phyloP scores from a whole-genome alignment of 441 rosid genomes.

The Pelargonium cotyledonis region DNA sequence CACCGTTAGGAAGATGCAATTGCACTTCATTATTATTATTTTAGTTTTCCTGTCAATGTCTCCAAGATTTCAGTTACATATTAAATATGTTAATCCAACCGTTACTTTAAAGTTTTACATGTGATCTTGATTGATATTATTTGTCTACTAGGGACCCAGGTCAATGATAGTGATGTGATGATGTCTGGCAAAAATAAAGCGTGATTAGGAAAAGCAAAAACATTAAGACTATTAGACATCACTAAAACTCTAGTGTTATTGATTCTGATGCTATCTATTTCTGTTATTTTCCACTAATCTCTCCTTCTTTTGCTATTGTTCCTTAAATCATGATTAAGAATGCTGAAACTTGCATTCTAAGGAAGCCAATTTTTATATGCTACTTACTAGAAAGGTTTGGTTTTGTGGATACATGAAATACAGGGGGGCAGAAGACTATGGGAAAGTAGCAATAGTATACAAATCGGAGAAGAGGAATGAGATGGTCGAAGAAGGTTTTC shows the following conservation, averaged over 20 bases:
- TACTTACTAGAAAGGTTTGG: background rate
- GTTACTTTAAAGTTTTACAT: background rate
- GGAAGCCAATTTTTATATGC: conserved; percentile 2
- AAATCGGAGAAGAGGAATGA: conserved; percentile 76
- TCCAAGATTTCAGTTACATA: background rate
- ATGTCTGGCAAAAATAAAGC: background rate
- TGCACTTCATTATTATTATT: background rate
- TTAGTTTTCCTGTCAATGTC: background rate
- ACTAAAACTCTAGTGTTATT: background rate
- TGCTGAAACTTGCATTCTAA: conserved; percentile 1
- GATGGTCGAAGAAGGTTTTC: conserved; percentile 60
- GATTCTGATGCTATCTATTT: background rate
- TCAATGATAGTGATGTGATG: background rate
- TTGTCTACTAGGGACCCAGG: conserved; percentile 3
- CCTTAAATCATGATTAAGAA: background rate
- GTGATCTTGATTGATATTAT: conserved; percentile 15
- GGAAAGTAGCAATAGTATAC: conserved; percentile 50
- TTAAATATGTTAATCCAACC: background rate
- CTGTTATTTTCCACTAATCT: conserved; percentile 8
- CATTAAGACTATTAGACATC: background rate
- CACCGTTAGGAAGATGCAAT: too few species aligned
- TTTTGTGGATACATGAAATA: conserved; percentile 3
- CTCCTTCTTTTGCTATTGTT: background rate
- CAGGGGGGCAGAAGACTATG: conserved; percentile 48
- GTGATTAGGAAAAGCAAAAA: background rate